Base-by-base conservation (phyloP, 176 grass and related monocot genomes). In the Ensete glaucum region DNA sequence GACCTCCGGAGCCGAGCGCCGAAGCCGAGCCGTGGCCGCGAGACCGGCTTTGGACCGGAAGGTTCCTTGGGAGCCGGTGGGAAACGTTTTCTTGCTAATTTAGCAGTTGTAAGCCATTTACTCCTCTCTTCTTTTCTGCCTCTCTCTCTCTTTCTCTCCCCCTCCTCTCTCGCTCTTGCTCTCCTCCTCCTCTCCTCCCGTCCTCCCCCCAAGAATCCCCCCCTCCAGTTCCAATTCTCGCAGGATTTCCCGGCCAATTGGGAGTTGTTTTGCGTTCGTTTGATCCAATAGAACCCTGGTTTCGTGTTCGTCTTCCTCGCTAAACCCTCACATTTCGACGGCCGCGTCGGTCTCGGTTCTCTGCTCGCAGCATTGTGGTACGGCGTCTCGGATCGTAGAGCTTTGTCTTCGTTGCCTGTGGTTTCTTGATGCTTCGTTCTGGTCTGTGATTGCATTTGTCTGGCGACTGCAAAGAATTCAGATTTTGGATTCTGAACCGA, bases 71-170 rank as follows among this genome's bases (percentile, higher is more conserved):
- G 57, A 19, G n/a, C 57, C 6, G 15, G 15, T 62, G 15, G n/a
- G 20, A 62, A n/a, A 15, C 57, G 57, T 15, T 62, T n/a, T 15
- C 43, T 19, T 70, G 50, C 67, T 51, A 50, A 49, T 70, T 50
- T 70, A 19, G 67, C 67, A 70, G 67, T 51, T 21, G 67, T 43
- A n/a, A 50, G n/a, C 29, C 67, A 70, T 70, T 70, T 70, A 50
- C 43, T 70, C 14, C 43, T 11, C 13, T 48, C 11, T 48, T 2
- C 29, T 17, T 17, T 17, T 58, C 11, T 17, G 0, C 57, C 19
- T n/a, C 20, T 14, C 57, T 62, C 57, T 62, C 17, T 60, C 57
- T 20, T 17, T 20, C 57, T 62, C 56, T 59, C 12, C 1, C 56
- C 8, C 7, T 24, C 19, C 10, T 1, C 27, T 29, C 17, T n/a